phyloP scores from a whole-genome alignment of 2,329 filamentous ascomycete genomes.

The Simplicillium sp. region DNA sequence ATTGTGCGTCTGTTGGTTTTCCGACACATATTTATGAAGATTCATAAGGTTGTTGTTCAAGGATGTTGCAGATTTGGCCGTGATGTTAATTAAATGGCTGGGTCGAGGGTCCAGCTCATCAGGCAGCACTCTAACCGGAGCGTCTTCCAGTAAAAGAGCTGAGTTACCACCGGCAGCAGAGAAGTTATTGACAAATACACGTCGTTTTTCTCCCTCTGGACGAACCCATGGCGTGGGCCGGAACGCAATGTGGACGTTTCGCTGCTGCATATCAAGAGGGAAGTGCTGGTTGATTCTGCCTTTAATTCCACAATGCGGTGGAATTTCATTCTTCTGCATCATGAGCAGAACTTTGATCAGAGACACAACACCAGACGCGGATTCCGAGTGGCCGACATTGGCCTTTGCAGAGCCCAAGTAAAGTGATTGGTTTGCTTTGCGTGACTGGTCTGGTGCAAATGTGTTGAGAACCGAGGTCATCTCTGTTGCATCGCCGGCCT shows the following conservation, averaged over 20 bases:
- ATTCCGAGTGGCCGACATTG: slow-evolving; percentile 40
- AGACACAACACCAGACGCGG: slow-evolving; percentile 28
- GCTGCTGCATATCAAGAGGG: slow-evolving; percentile 26
- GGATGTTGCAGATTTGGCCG: slow-evolving; percentile 2
- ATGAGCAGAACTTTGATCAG: slow-evolving; percentile 40
- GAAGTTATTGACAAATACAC: slow-evolving; percentile 41
- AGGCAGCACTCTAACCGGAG: slow-evolving; percentile 21
- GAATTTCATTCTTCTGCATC: slow-evolving; percentile 36
- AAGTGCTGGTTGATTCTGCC: slow-evolving; percentile 33
- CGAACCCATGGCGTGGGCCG: slow-evolving; percentile 23
- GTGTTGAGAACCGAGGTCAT: slow-evolving; percentile 49
- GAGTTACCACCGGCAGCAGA: slow-evolving; percentile 47
- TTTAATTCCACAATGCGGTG: slow-evolving; percentile 45
- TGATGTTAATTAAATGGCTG: background rate
- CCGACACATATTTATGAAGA: background rate
- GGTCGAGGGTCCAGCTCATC: background rate
- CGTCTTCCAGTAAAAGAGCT: slow-evolving; percentile 54
- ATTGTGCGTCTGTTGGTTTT: background rate
- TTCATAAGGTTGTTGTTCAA: background rate
- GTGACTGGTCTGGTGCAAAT: slow-evolving; percentile 42
- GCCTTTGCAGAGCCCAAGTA: slow-evolving; percentile 38
- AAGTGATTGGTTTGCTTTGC: slow-evolving; percentile 22
- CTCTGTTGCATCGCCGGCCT: slow-evolving; percentile 34
- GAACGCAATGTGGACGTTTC: slow-evolving; percentile 28
- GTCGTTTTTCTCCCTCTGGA: slow-evolving; percentile 17